These are phyloP conservation scores for Plasmodium inui DNA, from an alignment of 169 alveolate species.

Conservation along the genomic window DNA sequence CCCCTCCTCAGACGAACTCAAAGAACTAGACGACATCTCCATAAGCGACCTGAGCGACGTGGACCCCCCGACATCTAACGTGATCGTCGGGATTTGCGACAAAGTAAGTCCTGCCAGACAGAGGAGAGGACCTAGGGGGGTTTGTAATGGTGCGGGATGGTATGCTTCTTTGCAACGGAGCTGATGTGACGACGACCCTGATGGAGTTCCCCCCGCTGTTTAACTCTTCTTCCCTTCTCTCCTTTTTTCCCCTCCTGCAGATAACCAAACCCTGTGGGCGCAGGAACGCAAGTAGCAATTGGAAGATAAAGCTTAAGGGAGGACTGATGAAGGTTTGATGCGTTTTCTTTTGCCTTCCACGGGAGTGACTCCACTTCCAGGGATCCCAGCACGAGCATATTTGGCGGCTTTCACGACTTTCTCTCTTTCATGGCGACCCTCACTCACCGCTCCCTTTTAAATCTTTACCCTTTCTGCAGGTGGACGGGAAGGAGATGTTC, in stretches of 20 bases:
- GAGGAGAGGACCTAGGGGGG: neutral
- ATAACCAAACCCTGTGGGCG: conserved; percentile 69
- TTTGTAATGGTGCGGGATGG: neutral
- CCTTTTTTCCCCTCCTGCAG: neutral
- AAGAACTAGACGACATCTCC: conserved; percentile 45
- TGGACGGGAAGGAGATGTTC: conserved; percentile 71
- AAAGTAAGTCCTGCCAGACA: conserved; percentile 6
- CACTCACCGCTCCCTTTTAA: neutral
- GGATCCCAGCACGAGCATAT: neutral
- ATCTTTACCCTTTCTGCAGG: neutral
- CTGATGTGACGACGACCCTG: neutral
- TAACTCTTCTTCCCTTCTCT: neutral
- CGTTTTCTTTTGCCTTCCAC: neutral
- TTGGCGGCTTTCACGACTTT: neutral
- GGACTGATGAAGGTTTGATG: conserved; percentile 66
- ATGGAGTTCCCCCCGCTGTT: neutral
- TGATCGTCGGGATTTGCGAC: conserved; percentile 44
- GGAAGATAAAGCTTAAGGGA: conserved; percentile 69
- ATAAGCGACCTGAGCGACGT: conserved; percentile 73
- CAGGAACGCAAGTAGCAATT: conserved; percentile 58
- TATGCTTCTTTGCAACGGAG: neutral
- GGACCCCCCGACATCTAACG: conserved; percentile 65
- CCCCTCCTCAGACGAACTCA: conserved; percentile 42
- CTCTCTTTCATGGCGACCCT: neutral
- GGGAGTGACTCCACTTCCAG: too few relatives aligned